Evolutionary conservation across 1,284 basidiomycete genomes (phyloP).

Genomic region (Ceratobasidium sp.): DNA sequence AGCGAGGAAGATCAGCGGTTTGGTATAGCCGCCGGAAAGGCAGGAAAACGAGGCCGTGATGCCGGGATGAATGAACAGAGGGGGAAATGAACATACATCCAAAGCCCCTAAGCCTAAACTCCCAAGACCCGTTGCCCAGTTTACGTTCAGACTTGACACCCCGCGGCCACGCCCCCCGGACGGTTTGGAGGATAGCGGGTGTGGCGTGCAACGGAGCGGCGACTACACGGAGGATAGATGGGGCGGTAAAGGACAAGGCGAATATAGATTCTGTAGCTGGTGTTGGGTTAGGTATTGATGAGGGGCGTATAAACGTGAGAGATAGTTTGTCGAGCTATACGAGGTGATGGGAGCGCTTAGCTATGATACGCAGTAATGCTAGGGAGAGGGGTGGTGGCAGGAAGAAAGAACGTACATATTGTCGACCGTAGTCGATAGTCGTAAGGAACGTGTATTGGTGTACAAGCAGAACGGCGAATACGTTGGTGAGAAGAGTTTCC

Average conservation of each 20-base stretch:
- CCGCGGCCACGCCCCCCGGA: slow-evolving; percentile 80
- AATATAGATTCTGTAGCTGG: slow-evolving; percentile 63
- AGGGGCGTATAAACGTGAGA: slow-evolving; percentile 29
- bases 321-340: slow-evolving; percentile 32
- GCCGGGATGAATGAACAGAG: background rate
- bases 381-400: slow-evolving; percentile 67
- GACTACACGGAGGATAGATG: slow-evolving; percentile 76
- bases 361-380: background rate
- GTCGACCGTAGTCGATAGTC: slow-evolving; percentile 79
- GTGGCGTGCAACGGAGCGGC: slow-evolving; percentile 78
- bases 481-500: slow-evolving; percentile 76
- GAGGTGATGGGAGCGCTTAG: slow-evolving; percentile 2
- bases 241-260: slow-evolving; percentile 78
- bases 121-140: slow-evolving; percentile 71
- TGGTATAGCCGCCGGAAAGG: slow-evolving; percentile 11
- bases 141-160: slow-evolving; percentile 82
- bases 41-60: background rate
- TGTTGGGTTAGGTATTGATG: slow-evolving; percentile 14
- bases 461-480: slow-evolving; percentile 72
- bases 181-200: slow-evolving; percentile 81
- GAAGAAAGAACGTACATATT: slow-evolving; percentile 73
- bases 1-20: slow-evolving; percentile 24
- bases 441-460: slow-evolving; percentile 75
- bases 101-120: slow-evolving; percentile 84
- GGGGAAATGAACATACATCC: slow-evolving; percentile 66